Conservation (phyloP, 176 grass and related monocot species). For the Carex pumila region DNA sequence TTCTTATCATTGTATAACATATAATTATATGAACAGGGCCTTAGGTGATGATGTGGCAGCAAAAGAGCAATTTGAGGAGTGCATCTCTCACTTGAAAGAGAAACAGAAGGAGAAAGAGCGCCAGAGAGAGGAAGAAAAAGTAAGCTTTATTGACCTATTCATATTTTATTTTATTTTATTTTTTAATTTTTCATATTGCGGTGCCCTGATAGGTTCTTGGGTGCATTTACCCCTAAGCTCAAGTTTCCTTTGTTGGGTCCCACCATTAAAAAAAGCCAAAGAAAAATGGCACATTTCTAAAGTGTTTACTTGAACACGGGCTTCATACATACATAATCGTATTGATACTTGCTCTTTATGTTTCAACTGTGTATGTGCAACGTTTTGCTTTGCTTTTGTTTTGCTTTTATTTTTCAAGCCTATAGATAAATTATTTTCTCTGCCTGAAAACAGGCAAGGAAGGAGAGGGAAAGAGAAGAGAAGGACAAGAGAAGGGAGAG, state of each 20-base stretch:
- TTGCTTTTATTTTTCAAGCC: not conserved
- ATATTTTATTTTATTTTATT: not conserved
- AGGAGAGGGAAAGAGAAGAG: constrained; percentile 60
- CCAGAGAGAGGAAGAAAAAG: constrained; percentile 92
- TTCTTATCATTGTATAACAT: not conserved
- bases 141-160: constrained; percentile 14
- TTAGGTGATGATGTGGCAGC: constrained; percentile 47
- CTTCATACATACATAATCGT: not conserved
- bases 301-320: not conserved
- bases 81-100: constrained; percentile 72
- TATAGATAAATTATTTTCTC: not conserved
- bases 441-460: constrained; percentile 36
- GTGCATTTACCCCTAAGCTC: not conserved
- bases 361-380: constrained; percentile 23
- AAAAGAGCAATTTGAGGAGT: constrained; percentile 85
- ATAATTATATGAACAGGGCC: constrained; percentile 34
- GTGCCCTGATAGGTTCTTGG: not conserved
- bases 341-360: not conserved
- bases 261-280: not conserved
- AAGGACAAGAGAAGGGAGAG: constrained; percentile 79
- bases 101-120: constrained; percentile 89
- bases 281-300: not conserved
- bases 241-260: not conserved
- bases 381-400: not conserved
- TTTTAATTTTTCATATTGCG: not conserved